Evolutionary conservation across 2,329 filamentous ascomycete genomes (phyloP).

Genomic region (Colletotrichum eremochloae): DNA sequence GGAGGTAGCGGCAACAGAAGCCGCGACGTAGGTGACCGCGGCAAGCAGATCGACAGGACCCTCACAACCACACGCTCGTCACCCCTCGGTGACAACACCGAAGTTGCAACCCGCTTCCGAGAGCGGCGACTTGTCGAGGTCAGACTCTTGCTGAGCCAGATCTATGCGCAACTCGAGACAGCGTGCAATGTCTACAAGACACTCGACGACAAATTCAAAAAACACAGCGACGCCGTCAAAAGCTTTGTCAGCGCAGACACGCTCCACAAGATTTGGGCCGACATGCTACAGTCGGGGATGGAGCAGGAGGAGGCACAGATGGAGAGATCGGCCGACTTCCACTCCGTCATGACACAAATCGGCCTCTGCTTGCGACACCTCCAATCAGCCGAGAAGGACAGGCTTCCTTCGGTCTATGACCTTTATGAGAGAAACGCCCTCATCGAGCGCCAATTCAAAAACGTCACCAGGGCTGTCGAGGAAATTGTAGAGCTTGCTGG

Average conservation of each 20-base stretch:
- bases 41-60: background rate
- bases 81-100: background rate
- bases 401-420: background rate
- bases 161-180: constrained; percentile 18
- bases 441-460: constrained; percentile 14
- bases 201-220: constrained; percentile 1
- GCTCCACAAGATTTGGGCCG: constrained; percentile 22
- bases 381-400: background rate
- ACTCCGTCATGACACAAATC: constrained; percentile 16
- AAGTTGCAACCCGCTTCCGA: background rate
- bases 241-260: constrained; percentile 18
- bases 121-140: constrained; percentile 22
- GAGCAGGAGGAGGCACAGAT: background rate
- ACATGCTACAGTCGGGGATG: constrained; percentile 13
- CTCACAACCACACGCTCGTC: background rate
- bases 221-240: background rate
- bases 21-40: background rate
- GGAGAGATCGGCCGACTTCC: constrained; percentile 6
- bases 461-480: constrained; percentile 24
- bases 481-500: constrained; percentile 15
- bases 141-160: constrained; percentile 24
- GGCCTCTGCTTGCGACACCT: constrained; percentile 25
- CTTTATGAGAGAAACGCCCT: constrained; percentile 1
- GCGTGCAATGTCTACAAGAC: constrained; percentile 26
- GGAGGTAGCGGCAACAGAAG: background rate